Evolutionary conservation across 257 asterid species (phyloP).

Genomic region (Marsdenia floribunda): DNA sequence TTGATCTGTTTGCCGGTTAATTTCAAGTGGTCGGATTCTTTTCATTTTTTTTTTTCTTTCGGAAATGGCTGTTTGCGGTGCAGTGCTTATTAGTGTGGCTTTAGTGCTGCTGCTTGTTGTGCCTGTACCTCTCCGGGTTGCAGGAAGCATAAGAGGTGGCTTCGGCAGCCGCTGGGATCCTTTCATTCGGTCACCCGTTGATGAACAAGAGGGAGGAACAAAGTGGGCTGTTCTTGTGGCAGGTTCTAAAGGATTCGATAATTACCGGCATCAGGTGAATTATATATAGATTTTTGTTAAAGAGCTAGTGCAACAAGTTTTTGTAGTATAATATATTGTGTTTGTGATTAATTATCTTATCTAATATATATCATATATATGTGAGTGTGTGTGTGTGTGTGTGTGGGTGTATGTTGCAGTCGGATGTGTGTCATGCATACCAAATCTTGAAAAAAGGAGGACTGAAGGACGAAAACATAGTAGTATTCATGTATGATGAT

Average conservation of each 20-base stretch:
- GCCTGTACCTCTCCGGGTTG: conserved; percentile 19
- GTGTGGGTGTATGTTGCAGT: conserved; percentile 51
- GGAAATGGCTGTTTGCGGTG: conserved; percentile 34
- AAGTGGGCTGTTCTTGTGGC: conserved; percentile 96
- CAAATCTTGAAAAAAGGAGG: conserved; percentile 88
- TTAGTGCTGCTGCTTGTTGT: conserved; percentile 31
- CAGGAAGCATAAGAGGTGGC: conserved; percentile 12
- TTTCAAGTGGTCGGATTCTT: neutral
- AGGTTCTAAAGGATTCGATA: conserved; percentile 76
- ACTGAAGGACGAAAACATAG: conserved; percentile 70
- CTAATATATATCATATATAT: neutral
- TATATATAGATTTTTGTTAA: neutral
- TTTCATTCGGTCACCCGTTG: conserved; percentile 58
- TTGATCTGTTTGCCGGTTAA: neutral
- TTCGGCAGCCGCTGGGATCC: conserved; percentile 50
- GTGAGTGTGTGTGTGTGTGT: neutral
- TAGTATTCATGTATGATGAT: conserved; percentile 93
- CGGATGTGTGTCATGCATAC: conserved; percentile 92
- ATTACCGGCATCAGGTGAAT: conserved; percentile 84
- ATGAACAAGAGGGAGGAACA: conserved; percentile 35
- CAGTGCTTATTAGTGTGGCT: conserved; percentile 10
- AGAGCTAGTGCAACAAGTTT: too few relatives aligned
- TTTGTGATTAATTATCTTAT: neutral
- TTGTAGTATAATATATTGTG: neutral
- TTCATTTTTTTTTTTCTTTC: neutral